Percentiles rank a stretch among this genome's conserved stretches.
phyloP scores from a whole-genome alignment of 208 protist genomes.

The Trypanosoma congolense region DNA sequence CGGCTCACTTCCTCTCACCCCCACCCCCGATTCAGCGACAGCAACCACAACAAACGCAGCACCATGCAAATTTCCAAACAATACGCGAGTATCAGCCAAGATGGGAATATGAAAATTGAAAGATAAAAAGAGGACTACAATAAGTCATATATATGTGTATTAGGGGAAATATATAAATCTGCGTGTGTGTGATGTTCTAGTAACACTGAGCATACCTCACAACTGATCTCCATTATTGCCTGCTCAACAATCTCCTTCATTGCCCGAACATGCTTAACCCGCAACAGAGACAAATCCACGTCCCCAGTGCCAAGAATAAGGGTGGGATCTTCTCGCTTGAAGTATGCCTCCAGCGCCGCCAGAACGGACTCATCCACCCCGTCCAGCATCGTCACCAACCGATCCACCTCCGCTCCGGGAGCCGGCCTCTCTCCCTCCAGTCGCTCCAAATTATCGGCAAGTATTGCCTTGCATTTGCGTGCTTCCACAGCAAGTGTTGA shows the following conservation, averaged over 20 bases:
- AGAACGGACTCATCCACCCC: constrained; percentile 33
- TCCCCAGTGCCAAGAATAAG: constrained; percentile 37
- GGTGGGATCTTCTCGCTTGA: constrained; percentile 38
- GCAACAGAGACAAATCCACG: constrained; percentile 40
- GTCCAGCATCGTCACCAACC: constrained; percentile 33
- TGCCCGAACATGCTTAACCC: constrained; percentile 54
- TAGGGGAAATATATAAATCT: no score
- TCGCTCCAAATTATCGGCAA: constrained; percentile 34
- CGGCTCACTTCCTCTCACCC: no score
- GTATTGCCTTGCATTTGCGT: constrained; percentile 31
- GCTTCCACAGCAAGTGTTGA: constrained; percentile 46
- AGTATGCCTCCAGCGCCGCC: constrained; percentile 38
- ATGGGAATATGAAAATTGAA: no score
- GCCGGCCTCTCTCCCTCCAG: constrained; percentile 47
- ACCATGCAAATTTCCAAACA: no score
- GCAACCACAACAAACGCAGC: no score
- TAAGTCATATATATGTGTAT: no score
- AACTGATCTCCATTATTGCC: no score
- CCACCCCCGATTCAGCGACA: no score
- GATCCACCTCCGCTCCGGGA: constrained; percentile 40
- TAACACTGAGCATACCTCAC: no score
- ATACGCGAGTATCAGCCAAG: no score
- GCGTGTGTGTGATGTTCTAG: no score
- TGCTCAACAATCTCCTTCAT: constrained; percentile 47
- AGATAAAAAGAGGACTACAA: no score